A percentile compares a stretch with the other conserved stretches of the same genome.
phyloP scores from a whole-genome alignment of 1,284 basidiomycete genomes.

The Sutorius eximius region DNA sequence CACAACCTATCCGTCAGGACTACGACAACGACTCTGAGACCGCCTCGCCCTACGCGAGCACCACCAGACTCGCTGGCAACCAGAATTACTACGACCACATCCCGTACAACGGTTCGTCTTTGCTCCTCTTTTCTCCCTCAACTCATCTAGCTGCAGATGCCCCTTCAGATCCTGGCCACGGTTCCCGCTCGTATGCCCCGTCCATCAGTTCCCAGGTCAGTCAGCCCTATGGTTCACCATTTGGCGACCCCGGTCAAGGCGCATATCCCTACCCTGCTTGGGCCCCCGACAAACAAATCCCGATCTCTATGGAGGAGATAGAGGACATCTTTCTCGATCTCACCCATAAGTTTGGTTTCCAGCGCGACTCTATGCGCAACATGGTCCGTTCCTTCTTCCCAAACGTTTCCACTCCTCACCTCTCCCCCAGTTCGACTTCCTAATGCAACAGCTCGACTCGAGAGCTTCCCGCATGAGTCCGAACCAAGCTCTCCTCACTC shows the following conservation, averaged over 20 bases:
- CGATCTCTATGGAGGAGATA: constrained; percentile 97
- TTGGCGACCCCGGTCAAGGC: constrained; percentile 56
- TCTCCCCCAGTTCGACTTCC: constrained; percentile 81
- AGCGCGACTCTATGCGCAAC: constrained; percentile 89
- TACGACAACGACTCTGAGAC: constrained; percentile 35
- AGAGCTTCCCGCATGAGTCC: constrained; percentile 98
- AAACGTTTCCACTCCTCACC: constrained; percentile 1
- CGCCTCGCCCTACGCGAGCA: constrained; percentile 34
- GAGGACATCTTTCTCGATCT: constrained; percentile 99
- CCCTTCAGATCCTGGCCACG: constrained; percentile 46
- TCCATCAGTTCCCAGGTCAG: constrained; percentile 60
- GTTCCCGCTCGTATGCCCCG: constrained; percentile 46
- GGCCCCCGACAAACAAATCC: constrained; percentile 91
- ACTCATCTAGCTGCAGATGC: constrained; percentile 36
- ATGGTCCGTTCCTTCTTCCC: constrained; percentile 56
- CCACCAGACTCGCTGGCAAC: constrained; percentile 33
- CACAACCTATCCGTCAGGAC: constrained; percentile 37
- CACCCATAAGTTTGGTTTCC: constrained; percentile 99
- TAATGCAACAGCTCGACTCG: constrained; percentile 97
- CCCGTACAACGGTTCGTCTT: constrained; percentile 21
- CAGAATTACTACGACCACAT: constrained; percentile 27
- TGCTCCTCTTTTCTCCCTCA: constrained; percentile 1
- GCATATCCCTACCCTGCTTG: constrained; percentile 92
- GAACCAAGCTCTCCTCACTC: constrained; percentile 90
- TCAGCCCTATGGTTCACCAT: constrained; percentile 55